Evolutionary conservation across 2,329 filamentous ascomycete species (phyloP).

Genomic region (Dendryphion nanum): DNA sequence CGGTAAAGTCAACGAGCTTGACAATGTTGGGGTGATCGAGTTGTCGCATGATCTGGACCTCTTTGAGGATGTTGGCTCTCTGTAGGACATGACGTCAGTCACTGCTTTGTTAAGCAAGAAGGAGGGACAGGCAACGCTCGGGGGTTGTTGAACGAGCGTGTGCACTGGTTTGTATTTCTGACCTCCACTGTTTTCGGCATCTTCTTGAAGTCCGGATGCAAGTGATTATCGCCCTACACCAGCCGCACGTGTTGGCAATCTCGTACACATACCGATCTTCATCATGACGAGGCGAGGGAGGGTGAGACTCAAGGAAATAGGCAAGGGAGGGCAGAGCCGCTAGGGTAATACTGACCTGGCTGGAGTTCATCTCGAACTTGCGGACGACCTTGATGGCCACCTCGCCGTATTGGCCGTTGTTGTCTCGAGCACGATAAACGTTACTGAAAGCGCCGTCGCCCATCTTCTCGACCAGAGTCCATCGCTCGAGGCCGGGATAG

Average conservation of each 20-base stretch:
- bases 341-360: slow-evolving; percentile 74
- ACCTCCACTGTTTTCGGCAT: slow-evolving; percentile 93
- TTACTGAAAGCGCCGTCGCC: slow-evolving; percentile 99
- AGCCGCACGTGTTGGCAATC: slow-evolving; percentile 51
- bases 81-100: slow-evolving; percentile 52
- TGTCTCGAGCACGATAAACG: slow-evolving; percentile 86
- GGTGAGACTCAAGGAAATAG: slow-evolving; percentile 30
- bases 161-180: slow-evolving; percentile 48
- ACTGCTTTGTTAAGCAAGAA: slow-evolving; percentile 26
- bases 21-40: slow-evolving; percentile 96
- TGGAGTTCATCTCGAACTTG: slow-evolving; percentile 98
- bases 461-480: slow-evolving; percentile 92
- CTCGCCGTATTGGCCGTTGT: slow-evolving; percentile 67
- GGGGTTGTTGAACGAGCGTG: slow-evolving; percentile 26
- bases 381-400: slow-evolving; percentile 98
- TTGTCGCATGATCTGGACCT: slow-evolving; percentile 98
- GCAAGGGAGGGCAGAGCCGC: slow-evolving; percentile 12
- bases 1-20: slow-evolving; percentile 88
- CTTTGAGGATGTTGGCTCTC: slow-evolving; percentile 97
- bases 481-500: slow-evolving; percentile 83
- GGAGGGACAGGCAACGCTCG: slow-evolving; percentile 22
- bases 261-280: slow-evolving; percentile 27
- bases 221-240: slow-evolving; percentile 79
- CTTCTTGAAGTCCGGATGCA: slow-evolving; percentile 95
- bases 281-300: slow-evolving; percentile 20